These are phyloP conservation scores for Bruguiera gymnorhiza DNA, from an alignment of 345 rosid genomes.

Conservation along the genomic window DNA sequence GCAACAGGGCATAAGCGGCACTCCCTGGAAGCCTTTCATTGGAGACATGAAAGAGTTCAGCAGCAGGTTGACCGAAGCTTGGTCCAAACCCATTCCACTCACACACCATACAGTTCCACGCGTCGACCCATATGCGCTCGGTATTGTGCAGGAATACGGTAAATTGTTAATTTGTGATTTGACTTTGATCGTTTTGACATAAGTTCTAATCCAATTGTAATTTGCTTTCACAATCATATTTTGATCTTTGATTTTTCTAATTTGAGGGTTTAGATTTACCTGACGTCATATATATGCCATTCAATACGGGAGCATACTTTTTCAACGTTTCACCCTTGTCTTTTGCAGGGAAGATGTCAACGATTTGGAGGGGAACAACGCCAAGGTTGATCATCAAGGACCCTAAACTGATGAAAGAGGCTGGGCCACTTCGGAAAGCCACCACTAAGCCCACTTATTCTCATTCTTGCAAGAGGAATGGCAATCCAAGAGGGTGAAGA, in stretches of 20 bases:
- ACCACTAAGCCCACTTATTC: constrained; percentile 28
- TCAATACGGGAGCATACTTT: neutral
- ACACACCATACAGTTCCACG: constrained; percentile 35
- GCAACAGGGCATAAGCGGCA: constrained; percentile 42
- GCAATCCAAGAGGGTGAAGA: constrained; percentile 40
- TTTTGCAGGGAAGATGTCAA: constrained; percentile 42
- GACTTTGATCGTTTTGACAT: neutral
- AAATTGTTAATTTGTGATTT: neutral
- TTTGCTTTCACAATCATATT: too few species aligned
- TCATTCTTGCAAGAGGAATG: constrained; percentile 36
- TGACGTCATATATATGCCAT: too few species aligned
- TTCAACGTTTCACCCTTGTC: neutral
- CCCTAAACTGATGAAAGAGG: constrained; percentile 37
- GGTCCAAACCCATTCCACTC: constrained; percentile 38
- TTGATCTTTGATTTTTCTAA: too few species aligned
- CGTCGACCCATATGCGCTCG: constrained; percentile 34
- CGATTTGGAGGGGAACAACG: constrained; percentile 40
- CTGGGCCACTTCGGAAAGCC: constrained; percentile 46
- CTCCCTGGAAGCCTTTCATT: constrained; percentile 29
- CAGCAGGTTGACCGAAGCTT: constrained; percentile 30
- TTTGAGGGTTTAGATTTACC: too few species aligned
- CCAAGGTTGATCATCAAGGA: constrained; percentile 46
- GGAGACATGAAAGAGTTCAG: constrained; percentile 40
- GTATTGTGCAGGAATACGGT: constrained; percentile 38
- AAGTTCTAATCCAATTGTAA: too few species aligned